Evolutionary conservation across 345 rosid species (phyloP), one percentile per base, ranked within the genome.

Genomic region (Aquilaria yunnanensis): DNA sequence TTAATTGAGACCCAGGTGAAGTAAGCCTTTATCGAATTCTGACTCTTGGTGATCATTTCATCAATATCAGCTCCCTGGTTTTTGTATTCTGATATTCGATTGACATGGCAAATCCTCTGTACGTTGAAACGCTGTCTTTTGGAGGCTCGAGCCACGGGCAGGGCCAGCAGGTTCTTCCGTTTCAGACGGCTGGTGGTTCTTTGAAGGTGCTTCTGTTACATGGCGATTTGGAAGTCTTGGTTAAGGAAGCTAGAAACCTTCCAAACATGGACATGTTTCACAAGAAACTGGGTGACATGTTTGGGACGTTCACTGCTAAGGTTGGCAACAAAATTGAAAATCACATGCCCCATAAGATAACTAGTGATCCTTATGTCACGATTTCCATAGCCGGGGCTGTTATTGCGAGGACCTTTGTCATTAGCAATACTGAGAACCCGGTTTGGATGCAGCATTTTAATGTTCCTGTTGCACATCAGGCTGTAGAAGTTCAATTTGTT

Each of bases 211-310:
- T 78, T 33, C 81, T 83, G 47, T 74, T 92, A 61, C 98, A 92
- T 75, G 98, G 98, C 13, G 84, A 81, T 69, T 68, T 92, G 60
- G 97, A 89, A 63, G 83, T 92, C 67, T 85, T 85, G 89, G 87
- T 92, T 66, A 84, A 80, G 73, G 86, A 83, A 61, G 98, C 97
- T 67, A 83, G 81, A 47, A 83, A 84, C 72, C 90, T 93, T 33
- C 98, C 98, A 5, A 93, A 93, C 74, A 76, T 89, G 88, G 98
- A 93, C 69, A 73, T 80, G 67, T 80, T 92, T 62, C 98, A 89
- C 64, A 83, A 79, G 68, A 80, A 64, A 56, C 62, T 92, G 4
- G 89, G 83, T 14, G 96, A 84, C 54, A 47, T 87, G 77, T 70
- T 89, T 7, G 86, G 85, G 14, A 77, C 66, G 31, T 61, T 92